Percentiles rank a stretch among this genome's conserved stretches.
These are phyloP conservation scores for Microbotryomycetes sp. DNA, from an alignment of 1,284 basidiomycete genomes.

Conservation along the genomic window DNA sequence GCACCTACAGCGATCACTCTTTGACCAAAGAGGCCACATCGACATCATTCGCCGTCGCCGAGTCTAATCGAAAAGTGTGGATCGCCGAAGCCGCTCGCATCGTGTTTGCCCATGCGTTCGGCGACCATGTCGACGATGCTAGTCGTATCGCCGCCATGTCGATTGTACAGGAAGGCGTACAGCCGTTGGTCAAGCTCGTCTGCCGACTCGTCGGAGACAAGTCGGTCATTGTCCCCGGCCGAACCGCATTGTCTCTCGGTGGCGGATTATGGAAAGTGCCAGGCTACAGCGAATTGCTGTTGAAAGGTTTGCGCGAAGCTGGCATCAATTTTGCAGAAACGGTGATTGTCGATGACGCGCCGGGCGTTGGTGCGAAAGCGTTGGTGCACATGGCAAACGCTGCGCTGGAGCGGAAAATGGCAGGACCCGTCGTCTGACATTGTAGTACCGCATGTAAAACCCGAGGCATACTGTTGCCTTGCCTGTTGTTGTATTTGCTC, in stretches of 20 bases:
- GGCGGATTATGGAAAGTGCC: constrained; percentile 35
- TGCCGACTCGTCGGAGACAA: constrained; percentile 18
- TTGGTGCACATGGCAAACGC: constrained; percentile 1
- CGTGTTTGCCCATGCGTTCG: constrained; percentile 29
- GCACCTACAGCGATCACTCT: constrained; percentile 15
- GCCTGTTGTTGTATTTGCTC: not conserved
- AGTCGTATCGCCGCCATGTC: constrained; percentile 2
- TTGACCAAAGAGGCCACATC: not conserved
- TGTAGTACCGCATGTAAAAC: not conserved
- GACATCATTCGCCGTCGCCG: constrained; percentile 25
- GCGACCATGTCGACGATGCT: not conserved
- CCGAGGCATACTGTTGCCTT: not conserved
- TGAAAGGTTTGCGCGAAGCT: constrained; percentile 14
- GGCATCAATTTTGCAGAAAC: constrained; percentile 29
- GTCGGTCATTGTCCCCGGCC: constrained; percentile 14
- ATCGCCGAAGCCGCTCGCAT: constrained; percentile 33
- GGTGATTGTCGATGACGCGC: constrained; percentile 31
- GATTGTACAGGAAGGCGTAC: constrained; percentile 22
- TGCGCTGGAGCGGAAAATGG: not conserved
- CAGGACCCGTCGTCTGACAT: not conserved
- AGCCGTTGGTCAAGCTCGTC: constrained; percentile 26
- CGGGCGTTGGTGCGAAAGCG: constrained; percentile 32
- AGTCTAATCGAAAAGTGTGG: constrained; percentile 36
- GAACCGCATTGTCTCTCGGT: constrained; percentile 32
- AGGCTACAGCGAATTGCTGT: constrained; percentile 28